Percentiles rank a stretch among this genome's conserved stretches.
phyloP scores from a whole-genome alignment of 75 land plant genomes.

The Picea glauca region DNA sequence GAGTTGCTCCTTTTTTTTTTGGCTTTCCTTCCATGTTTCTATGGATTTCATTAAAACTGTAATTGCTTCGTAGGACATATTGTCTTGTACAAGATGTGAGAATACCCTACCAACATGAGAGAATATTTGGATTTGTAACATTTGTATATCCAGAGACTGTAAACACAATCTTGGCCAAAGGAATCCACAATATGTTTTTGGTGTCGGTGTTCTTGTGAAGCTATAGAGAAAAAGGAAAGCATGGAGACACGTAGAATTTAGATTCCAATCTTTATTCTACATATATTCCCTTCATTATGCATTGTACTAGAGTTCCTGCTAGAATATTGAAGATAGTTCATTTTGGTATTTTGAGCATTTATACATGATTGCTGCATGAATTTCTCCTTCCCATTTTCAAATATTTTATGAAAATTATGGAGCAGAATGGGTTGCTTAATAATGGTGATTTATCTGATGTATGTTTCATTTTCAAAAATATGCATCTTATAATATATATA shows the following conservation, averaged over 20 bases:
- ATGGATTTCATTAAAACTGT: not conserved
- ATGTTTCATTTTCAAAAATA: too few species aligned
- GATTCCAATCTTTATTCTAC: not conserved
- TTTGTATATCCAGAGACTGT: constrained; percentile 83
- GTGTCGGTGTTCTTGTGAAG: constrained; percentile 93
- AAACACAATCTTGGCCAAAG: constrained; percentile 57
- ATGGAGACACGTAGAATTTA: constrained; percentile 51
- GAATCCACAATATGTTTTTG: constrained; percentile 91
- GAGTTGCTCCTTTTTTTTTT: constrained; percentile 90
- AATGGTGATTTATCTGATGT: too few species aligned
- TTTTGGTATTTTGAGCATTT: not conserved
- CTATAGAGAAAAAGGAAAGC: constrained; percentile 84
- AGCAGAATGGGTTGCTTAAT: too few species aligned
- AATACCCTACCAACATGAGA: constrained; percentile 89
- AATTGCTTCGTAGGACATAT: constrained; percentile 36
- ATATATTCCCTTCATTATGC: not conserved
- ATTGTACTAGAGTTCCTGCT: constrained; percentile 87
- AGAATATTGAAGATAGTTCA: constrained; percentile 50
- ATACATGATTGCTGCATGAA: not conserved
- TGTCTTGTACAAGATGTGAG: constrained; percentile 96
- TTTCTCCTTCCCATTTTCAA: not conserved
- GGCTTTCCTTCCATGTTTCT: constrained; percentile 66
- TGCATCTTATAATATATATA: too few species aligned
- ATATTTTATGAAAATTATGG: too few species aligned
- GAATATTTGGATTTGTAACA: constrained; percentile 99